Evolutionary conservation across 2,329 filamentous ascomycete species (phyloP).

Genomic region (Arthroderma sp.): DNA sequence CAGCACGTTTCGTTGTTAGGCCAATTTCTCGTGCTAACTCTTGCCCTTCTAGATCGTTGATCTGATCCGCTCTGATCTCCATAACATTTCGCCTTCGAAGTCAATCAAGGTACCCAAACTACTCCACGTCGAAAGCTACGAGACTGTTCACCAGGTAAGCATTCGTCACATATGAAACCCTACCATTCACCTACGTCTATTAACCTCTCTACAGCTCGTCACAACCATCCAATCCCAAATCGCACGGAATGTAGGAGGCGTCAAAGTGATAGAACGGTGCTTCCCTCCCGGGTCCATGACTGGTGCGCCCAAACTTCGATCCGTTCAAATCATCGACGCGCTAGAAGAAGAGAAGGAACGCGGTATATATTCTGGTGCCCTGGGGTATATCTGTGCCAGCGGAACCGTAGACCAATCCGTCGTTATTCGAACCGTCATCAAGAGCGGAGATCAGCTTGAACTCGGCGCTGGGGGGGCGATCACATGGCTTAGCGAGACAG

Average conservation of each 20-base stretch:
- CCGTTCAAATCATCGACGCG: constrained; percentile 63
- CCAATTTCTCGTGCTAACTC: background rate
- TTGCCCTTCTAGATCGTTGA: constrained; percentile 54
- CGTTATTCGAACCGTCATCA: constrained; percentile 69
- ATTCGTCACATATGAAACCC: constrained; percentile 39
- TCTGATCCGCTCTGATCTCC: constrained; percentile 83
- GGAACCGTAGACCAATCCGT: constrained; percentile 86
- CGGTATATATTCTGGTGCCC: constrained; percentile 73
- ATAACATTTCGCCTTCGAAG: constrained; percentile 65
- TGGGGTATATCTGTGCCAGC: constrained; percentile 79
- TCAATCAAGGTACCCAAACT: constrained; percentile 63
- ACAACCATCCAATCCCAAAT: constrained; percentile 11
- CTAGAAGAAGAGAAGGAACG: constrained; percentile 50
- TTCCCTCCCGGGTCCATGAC: constrained; percentile 92
- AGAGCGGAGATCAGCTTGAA: constrained; percentile 16
- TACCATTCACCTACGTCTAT: constrained; percentile 1
- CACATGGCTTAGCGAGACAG: constrained; percentile 65
- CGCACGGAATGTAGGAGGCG: constrained; percentile 8
- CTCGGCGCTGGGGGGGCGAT: constrained; percentile 85
- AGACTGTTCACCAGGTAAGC: constrained; percentile 75
- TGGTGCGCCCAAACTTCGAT: constrained; percentile 85
- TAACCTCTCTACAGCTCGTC: constrained; percentile 5
- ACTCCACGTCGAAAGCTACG: constrained; percentile 80
- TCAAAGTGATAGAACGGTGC: constrained; percentile 8
- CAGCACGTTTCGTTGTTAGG: background rate